Evolutionary conservation across 352 stramenopile genomes (phyloP), one percentile per base, ranked within the genome.

Genomic region (Phytophthora constricta): DNA sequence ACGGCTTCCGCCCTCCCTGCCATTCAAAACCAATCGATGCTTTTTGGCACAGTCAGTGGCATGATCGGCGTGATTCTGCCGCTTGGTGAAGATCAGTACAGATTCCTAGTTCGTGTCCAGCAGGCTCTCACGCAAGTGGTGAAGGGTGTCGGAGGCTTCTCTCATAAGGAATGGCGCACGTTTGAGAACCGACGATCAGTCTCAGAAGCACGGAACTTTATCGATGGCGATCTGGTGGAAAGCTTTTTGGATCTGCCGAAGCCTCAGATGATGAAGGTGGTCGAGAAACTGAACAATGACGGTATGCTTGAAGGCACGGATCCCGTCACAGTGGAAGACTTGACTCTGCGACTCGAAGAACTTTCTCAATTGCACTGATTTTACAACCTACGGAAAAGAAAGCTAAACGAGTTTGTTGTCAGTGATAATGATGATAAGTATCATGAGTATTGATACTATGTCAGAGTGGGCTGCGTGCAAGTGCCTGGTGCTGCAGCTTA

Each of bases 41-140:
- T 99, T 17, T 99, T 98, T 76, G 96, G 90, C 28, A 98, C 96
- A 17, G 95, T 98, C 5, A 98, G 96, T 67, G 97, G 97, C n/a
- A 98, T 97, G 74, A 92, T 99, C 51, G 97, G 97, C 13, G 92
- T 93, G 20, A 91, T 99, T 61, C 58, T 98, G 22, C 85, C 94
- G 10, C 82, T 99, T 34, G 85, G 81, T n/a, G 96, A 96, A 62
- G 76, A 91, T 25, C 96, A 98, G 56, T 97, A 97, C 55, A 65
- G 81, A n/a, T 97, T 98, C 67, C 79, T 99, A 27, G 58, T 80
- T 28, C 89, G 93, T n/a, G 65, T 98, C 13, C 91, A 98, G 62
- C 77, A 88, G 19, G 90, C 92, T 7, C 86, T 99, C 47, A 92
- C 89, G 56, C 82, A 95, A 26, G 77, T 97, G 16, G 83, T 98